phyloP scores from a whole-genome alignment of 805 yeast genomes.

The Ogataea zsoltii region DNA sequence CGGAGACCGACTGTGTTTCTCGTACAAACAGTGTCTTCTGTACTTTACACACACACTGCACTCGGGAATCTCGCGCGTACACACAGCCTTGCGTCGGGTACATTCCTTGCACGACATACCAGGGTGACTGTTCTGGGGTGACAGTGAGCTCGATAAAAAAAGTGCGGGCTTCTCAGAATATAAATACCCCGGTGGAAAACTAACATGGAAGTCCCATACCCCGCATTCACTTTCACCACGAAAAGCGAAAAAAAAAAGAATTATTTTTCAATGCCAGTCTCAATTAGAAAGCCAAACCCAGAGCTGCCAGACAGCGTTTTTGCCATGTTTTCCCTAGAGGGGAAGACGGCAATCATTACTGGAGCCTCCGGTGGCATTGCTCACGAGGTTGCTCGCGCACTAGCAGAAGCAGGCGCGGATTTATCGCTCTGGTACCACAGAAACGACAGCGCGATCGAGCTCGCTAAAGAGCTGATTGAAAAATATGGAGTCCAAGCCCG shows the following conservation, averaged over 20 bases:
- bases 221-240: no score
- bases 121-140: background rate
- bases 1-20: conserved; percentile 14
- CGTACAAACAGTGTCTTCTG: conserved; percentile 18
- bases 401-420: conserved; percentile 51
- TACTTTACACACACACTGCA: conserved; percentile 14
- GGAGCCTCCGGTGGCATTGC: conserved; percentile 65
- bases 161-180: background rate
- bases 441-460: conserved; percentile 11
- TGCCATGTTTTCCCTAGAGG: conserved; percentile 40
- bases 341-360: conserved; percentile 46
- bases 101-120: conserved; percentile 19
- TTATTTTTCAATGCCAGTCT: conserved; percentile 7
- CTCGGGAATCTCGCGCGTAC: conserved; percentile 18
- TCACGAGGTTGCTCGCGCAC: conserved; percentile 48
- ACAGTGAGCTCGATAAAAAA: background rate
- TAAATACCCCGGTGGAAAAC: conserved; percentile 2
- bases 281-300: conserved; percentile 21
- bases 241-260: background rate
- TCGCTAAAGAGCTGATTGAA: conserved; percentile 28
- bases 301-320: conserved; percentile 16
- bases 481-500: conserved; percentile 20
- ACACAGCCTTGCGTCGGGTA: conserved; percentile 14
- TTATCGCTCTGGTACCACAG: conserved; percentile 40
- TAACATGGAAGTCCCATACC: no score